Evolutionary conservation across 2,329 filamentous ascomycete genomes (phyloP).

Genomic region (Aspergillus niger): DNA sequence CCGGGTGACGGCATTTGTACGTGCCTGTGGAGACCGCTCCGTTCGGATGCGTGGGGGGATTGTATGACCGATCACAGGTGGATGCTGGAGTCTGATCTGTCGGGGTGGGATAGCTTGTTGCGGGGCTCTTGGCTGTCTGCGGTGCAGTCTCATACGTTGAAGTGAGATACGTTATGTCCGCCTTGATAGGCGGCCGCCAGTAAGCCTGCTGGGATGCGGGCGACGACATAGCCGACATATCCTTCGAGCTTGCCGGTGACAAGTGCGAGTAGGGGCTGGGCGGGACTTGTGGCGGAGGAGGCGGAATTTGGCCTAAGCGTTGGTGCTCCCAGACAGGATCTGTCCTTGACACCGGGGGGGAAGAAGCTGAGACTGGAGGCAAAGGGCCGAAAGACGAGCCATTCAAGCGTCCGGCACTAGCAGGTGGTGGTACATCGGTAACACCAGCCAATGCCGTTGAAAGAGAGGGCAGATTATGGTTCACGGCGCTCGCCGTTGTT

Average conservation of each 20-base stretch:
- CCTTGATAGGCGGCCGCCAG: conserved; percentile 32
- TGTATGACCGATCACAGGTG: conserved; percentile 26
- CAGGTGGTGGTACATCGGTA: conserved; percentile 27
- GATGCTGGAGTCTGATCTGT: conserved; percentile 35
- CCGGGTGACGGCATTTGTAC: conserved; percentile 58
- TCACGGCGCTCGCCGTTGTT: conserved; percentile 37
- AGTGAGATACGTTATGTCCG: conserved; percentile 30
- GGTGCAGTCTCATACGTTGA: conserved; percentile 34
- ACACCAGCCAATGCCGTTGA: conserved; percentile 39
- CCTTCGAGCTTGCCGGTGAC: conserved; percentile 43
- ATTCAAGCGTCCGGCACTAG: conserved; percentile 28
- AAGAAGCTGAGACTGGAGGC: conserved; percentile 27
- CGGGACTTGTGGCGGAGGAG: conserved; percentile 31
- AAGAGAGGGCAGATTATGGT: conserved; percentile 45
- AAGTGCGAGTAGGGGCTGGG: conserved; percentile 40
- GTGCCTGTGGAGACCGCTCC: conserved; percentile 30
- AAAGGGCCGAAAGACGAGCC: conserved; percentile 26
- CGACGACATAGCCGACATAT: conserved; percentile 39
- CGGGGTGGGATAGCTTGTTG: conserved; percentile 44
- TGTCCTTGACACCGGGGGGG: conserved; percentile 29
- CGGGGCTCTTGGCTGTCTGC: conserved; percentile 37
- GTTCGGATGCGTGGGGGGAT: conserved; percentile 27
- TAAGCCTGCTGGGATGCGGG: conserved; percentile 34
- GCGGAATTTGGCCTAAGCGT: conserved; percentile 31
- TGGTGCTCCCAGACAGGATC: conserved; percentile 35